These are phyloP conservation scores for Metarhizium anisopliae DNA, from an alignment of 2,329 filamentous ascomycete species.

Conservation along the genomic window DNA sequence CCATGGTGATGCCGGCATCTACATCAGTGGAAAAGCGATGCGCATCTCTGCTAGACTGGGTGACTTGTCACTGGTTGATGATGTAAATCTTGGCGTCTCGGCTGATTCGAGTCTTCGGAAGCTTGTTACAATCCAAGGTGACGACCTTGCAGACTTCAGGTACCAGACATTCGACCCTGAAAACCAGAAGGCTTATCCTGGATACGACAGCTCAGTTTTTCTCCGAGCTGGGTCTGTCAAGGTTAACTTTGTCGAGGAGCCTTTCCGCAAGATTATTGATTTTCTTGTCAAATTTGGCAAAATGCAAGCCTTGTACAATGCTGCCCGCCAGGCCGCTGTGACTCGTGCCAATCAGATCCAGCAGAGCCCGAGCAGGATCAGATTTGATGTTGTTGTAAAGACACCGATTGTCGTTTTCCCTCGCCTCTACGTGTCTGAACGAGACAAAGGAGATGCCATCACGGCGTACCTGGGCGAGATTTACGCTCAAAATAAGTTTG, in stretches of 20 bases:
- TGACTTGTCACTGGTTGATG: constrained; percentile 81
- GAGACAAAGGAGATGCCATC: constrained; percentile 66
- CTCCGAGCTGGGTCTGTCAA: constrained; percentile 91
- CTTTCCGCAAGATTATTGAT: constrained; percentile 94
- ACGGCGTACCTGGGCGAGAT: constrained; percentile 96
- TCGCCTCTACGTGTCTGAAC: constrained; percentile 60
- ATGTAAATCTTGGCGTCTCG: constrained; percentile 84
- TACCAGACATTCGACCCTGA: constrained; percentile 89
- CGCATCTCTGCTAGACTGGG: constrained; percentile 79
- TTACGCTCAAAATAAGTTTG: constrained; percentile 90
- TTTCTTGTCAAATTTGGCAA: constrained; percentile 98
- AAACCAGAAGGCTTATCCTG: constrained; percentile 67
- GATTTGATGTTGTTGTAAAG: constrained; percentile 87
- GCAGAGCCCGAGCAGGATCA: constrained; percentile 80
- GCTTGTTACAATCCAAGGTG: constrained; percentile 87
- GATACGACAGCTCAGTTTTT: constrained; percentile 87
- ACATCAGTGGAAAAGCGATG: constrained; percentile 79
- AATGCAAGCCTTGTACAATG: constrained; percentile 99
- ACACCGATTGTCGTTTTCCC: constrained; percentile 97
- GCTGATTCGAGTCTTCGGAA: constrained; percentile 73
- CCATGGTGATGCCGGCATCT: constrained; percentile 84
- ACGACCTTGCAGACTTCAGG: constrained; percentile 91
- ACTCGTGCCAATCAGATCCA: constrained; percentile 91
- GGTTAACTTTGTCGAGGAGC: constrained; percentile 93
- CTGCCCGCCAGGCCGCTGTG: constrained; percentile 85